phyloP scores from a whole-genome alignment of 805 yeast genomes.

The Debaryomyces hansenii region DNA sequence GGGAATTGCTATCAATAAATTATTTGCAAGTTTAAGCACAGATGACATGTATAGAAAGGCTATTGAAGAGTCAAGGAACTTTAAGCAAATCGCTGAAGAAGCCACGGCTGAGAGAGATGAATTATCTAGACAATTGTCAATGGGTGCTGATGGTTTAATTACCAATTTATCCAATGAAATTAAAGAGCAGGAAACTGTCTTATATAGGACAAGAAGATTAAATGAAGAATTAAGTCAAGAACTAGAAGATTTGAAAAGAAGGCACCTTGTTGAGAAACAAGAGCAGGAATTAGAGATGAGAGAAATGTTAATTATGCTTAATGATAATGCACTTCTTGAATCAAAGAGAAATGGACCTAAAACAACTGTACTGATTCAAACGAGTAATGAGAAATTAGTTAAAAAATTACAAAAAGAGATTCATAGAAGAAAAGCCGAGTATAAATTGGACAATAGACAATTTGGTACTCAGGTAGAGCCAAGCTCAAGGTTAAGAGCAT shows the following conservation, averaged over 20 bases:
- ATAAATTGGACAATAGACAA: constrained; percentile 43
- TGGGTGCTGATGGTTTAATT: constrained; percentile 78
- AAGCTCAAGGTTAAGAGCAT: constrained; percentile 66
- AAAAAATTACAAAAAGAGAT: constrained; percentile 46
- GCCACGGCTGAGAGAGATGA: constrained; percentile 61
- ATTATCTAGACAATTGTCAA: constrained; percentile 60
- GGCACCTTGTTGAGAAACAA: constrained; percentile 64
- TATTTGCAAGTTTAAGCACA: constrained; percentile 71
- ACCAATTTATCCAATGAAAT: constrained; percentile 60
- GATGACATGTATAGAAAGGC: constrained; percentile 86
- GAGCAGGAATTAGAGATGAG: constrained; percentile 76
- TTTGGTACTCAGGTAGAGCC: constrained; percentile 68
- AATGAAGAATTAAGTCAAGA: constrained; percentile 61
- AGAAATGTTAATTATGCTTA: constrained; percentile 64
- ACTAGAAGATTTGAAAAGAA: constrained; percentile 61
- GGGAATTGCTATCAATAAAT: constrained; percentile 72
- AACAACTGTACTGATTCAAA: constrained; percentile 35
- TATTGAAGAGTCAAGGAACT: constrained; percentile 50
- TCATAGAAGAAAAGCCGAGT: constrained; percentile 47
- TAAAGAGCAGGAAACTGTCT: constrained; percentile 59
- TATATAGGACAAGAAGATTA: constrained; percentile 59
- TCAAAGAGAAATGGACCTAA: constrained; percentile 32
- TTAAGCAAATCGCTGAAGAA: constrained; percentile 51
- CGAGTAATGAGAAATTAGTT: constrained; percentile 36
- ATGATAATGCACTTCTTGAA: constrained; percentile 39